Evolutionary conservation across 345 rosid species (phyloP), one percentile per base, ranked within the genome.

Genomic region (Aquilaria malaccensis): DNA sequence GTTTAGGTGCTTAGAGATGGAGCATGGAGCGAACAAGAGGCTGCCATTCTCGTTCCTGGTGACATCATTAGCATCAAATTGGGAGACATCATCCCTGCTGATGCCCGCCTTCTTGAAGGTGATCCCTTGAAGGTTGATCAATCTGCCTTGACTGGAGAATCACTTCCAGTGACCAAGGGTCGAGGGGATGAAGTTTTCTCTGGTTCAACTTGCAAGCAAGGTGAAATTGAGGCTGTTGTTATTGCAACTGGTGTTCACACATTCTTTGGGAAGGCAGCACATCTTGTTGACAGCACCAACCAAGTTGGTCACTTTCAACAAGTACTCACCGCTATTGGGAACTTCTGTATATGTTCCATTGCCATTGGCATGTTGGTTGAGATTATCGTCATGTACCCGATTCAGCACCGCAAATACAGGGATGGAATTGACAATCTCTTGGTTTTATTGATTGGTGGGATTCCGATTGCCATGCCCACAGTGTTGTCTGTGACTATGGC

Each of bases 401-500:
- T 87, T 62, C 91, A 87, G 60, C 67, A 37, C 57, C 77, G 91
- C 32, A 65, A 49, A 13, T 85, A 87, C 66, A 78, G 95, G 61
- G 76, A 81, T 2, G 95, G 95, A 30, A 87, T 87, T 59, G 84
- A 87, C 62, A 87, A 87, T 55, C 88, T 87, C 46, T 68, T 87
- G 63, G 91, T 87, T 52, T 88, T 87, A 58, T 62, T 87, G 79
- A 87, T 87, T 43, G 95, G 95, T 70, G 95, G 95, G 6, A 87
- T 84, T 56, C 95, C 95, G 3, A 87, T 84, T 62, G 95, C 95
- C 22, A 86, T 86, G 93, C 94, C 94, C 10, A 84, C 94, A 0
- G 85, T 80, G 45, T 56, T 80, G 76, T 87, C 94, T 0, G 95
- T 87, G 33, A 87, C 95, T 0, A 87, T 87, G 95, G 91, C 95